Evolutionary conservation across 2,329 filamentous ascomycete genomes (phyloP).

Genomic region (Diaporthe caulivora): DNA sequence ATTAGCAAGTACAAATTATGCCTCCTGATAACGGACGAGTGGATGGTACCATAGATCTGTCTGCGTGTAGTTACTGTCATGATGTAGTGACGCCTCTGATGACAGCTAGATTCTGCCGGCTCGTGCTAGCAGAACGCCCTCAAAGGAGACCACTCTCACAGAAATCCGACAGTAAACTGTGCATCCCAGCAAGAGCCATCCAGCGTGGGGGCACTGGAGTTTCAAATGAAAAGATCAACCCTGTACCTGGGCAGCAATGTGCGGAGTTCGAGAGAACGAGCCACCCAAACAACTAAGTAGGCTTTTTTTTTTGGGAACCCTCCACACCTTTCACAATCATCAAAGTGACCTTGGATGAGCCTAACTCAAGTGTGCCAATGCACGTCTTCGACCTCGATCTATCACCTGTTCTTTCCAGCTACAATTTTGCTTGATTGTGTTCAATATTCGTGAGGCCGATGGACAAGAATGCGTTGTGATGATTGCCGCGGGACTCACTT

Average conservation of each 20-base stretch:
- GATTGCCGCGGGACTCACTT: background rate
- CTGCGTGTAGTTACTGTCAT: background rate
- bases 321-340: too few species aligned
- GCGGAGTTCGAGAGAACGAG: background rate
- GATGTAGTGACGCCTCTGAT: constrained; percentile 10
- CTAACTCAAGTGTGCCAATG: too few species aligned
- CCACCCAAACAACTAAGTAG: background rate
- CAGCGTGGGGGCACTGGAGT: background rate
- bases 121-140: background rate
- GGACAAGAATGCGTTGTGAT: background rate
- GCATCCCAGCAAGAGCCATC: background rate
- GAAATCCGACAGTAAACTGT: background rate
- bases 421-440: background rate
- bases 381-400: background rate
- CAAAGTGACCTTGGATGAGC: too few species aligned
- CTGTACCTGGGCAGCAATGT: background rate
- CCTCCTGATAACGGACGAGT: constrained; percentile 4
- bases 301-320: background rate
- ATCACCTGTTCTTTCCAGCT: too few species aligned
- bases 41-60: background rate
- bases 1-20: background rate
- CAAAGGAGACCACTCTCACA: background rate
- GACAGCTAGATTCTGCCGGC: constrained; percentile 5
- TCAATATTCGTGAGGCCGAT: background rate
- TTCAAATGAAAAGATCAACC: background rate